Base-by-base conservation (phyloP, 345 rosid genomes). In the Aquilaria sinensis region DNA sequence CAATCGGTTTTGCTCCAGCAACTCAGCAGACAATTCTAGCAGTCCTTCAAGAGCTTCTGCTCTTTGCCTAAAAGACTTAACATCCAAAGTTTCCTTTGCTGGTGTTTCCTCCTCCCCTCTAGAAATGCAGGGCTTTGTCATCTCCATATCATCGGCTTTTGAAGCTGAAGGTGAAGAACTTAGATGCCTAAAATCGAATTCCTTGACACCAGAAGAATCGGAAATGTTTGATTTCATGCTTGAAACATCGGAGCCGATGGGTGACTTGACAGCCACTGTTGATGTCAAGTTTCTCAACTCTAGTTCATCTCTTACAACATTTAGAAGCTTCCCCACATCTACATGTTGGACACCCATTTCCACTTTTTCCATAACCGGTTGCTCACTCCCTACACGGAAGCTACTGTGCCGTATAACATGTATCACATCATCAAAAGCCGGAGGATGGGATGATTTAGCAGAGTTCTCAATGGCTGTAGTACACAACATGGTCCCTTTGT, bases 1-100 rank as follows among this genome's bases (percentile, higher is more conserved):
- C 66, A 94, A 76, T 63, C 96, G 81, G 46, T 81, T 88, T 23
- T 88, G 86, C 72, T 90, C 82, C 60, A 94, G 85, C 78, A 94
- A 74, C 63, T 94, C 99, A 0, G 99, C 99, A 9, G 97, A 94
- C 62, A 94, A 67, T 68, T 90, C 99, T 10, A 94, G 58, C 16
- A 94, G 92, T 62, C 97, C 99, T 79, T 94, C 99, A 41, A 94
- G 96, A 54, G 97, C 99, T 4, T 94, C 99, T 14, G 99, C 99
- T 77, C 96, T 86, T 76, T 94, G 97, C 80, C 96, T 81, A 72
- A 80, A 94, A 5, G 97, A 90, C 69, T 85, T 94, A 4, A 90
- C 76, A 71, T 90, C 97, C 76, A 90, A 61, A 10, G 60, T 81
- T 74, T 90, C 96, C 74, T 80, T 88, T 56, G 77, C 80, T 0